Conservation (phyloP, 208 protist genomes). For the Trypanosoma rangeli region DNA sequence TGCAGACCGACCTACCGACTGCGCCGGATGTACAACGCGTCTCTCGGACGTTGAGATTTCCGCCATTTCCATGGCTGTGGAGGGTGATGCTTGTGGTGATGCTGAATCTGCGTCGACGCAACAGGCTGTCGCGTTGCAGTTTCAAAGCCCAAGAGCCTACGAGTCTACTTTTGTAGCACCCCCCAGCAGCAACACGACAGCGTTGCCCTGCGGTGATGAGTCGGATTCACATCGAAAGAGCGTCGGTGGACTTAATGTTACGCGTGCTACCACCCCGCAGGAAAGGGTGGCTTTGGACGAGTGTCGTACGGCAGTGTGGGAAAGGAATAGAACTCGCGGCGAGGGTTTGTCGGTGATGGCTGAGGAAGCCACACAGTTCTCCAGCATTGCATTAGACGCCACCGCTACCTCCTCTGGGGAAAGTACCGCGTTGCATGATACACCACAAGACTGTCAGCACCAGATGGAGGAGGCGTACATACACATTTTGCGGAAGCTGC, state of each 20-base stretch:
- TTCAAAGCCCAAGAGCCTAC: not conserved
- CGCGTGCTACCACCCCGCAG: not conserved
- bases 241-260: not conserved
- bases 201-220: constrained; percentile 6
- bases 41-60: constrained; percentile 23
- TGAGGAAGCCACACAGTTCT: not conserved
- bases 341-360: not conserved
- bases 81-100: constrained; percentile 12
- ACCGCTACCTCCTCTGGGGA: constrained; percentile 1
- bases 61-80: constrained; percentile 15
- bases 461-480: constrained; percentile 22
- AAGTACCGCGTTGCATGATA: not conserved
- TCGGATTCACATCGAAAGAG: not conserved
- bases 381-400: not conserved
- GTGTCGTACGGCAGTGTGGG: not conserved
- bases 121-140: too few species aligned
- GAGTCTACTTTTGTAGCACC: constrained; percentile 1
- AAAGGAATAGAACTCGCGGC: not conserved
- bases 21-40: not conserved
- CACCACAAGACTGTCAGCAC: not conserved
- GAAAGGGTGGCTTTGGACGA: not conserved
- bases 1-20: not conserved
- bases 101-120: not conserved
- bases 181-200: constrained; percentile 14
- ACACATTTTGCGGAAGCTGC: constrained; percentile 6